A percentile compares a stretch with the other conserved stretches of the same genome.
phyloP scores from a whole-genome alignment of 805 yeast species.

The Scheffersomyces stipitis region DNA sequence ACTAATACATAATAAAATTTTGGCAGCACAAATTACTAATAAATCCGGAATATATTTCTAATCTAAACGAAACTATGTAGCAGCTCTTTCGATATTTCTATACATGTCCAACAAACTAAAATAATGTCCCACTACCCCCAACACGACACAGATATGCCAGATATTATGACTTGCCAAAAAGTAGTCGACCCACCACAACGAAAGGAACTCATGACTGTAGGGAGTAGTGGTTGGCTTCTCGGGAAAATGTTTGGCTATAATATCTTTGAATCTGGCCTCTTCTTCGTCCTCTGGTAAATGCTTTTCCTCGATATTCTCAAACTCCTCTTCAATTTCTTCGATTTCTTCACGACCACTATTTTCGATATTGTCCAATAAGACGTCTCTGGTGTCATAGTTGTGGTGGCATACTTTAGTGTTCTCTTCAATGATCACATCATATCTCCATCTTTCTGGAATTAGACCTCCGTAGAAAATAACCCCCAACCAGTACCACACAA shows the following conservation, averaged over 20 bases:
- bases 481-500: conserved; percentile 75
- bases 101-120: conserved; percentile 74
- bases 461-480: conserved; percentile 85
- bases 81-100: conserved; percentile 25
- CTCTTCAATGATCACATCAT: conserved; percentile 60
- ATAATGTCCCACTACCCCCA: conserved; percentile 90
- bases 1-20: too few species aligned
- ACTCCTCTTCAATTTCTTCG: conserved; percentile 18
- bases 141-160: conserved; percentile 90
- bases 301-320: conserved; percentile 5
- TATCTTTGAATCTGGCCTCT: conserved; percentile 23
- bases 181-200: conserved; percentile 86
- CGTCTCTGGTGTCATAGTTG: conserved; percentile 26
- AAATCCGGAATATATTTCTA: too few species aligned
- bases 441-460: conserved; percentile 86
- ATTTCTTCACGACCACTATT: conserved; percentile 40
- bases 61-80: background rate
- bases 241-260: conserved; percentile 39
- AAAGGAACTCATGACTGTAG: conserved; percentile 40
- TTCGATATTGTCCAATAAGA: conserved; percentile 33
- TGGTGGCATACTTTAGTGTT: conserved; percentile 23
- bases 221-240: conserved; percentile 32
- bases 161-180: conserved; percentile 77
- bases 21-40: too few species aligned
- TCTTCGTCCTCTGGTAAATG: conserved; percentile 10